These are phyloP conservation scores for Magnolia sinica DNA, from an alignment of 164 flowering plant species.

Conservation along the genomic window DNA sequence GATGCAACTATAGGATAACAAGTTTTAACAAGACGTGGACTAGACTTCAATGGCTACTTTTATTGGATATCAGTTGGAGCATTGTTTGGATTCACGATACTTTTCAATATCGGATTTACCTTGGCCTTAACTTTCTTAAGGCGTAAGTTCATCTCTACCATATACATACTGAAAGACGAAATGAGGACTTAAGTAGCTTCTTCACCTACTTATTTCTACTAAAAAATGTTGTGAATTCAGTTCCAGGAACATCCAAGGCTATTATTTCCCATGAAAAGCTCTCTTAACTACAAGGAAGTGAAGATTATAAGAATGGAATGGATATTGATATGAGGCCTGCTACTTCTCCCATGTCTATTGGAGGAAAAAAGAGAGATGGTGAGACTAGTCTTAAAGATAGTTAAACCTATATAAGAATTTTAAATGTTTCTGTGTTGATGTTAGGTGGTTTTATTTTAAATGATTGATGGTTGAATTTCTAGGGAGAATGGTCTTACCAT, in stretches of 20 bases:
- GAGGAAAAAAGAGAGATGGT: constrained; percentile 32
- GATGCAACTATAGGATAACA: constrained; percentile 44
- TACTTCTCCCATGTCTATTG: background rate
- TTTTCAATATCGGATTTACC: constrained; percentile 48
- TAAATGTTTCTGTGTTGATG: too few species aligned
- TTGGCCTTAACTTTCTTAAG: constrained; percentile 48
- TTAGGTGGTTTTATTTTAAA: background rate
- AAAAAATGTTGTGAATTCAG: constrained; percentile 22
- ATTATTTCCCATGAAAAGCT: constrained; percentile 58
- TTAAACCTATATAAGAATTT: too few species aligned
- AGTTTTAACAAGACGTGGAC: constrained; percentile 46
- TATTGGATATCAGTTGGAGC: constrained; percentile 60
- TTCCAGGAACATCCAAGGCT: constrained; percentile 45
- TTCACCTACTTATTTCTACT: background rate
- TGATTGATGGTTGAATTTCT: constrained; percentile 11
- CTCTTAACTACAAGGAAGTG: constrained; percentile 31
- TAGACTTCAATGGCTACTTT: constrained; percentile 37
- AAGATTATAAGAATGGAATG: constrained; percentile 12
- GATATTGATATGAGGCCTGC: constrained; percentile 13
- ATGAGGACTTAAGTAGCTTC: background rate
- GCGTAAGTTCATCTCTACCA: constrained; percentile 30
- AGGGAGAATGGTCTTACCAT: constrained; percentile 59
- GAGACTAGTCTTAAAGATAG: background rate
- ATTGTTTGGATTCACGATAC: constrained; percentile 42
- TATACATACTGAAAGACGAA: background rate